Percentiles rank a stretch among this genome's conserved stretches.
These are phyloP conservation scores for Ceratobasidium sp. DNA, from an alignment of 1,284 basidiomycete genomes.

Conservation along the genomic window DNA sequence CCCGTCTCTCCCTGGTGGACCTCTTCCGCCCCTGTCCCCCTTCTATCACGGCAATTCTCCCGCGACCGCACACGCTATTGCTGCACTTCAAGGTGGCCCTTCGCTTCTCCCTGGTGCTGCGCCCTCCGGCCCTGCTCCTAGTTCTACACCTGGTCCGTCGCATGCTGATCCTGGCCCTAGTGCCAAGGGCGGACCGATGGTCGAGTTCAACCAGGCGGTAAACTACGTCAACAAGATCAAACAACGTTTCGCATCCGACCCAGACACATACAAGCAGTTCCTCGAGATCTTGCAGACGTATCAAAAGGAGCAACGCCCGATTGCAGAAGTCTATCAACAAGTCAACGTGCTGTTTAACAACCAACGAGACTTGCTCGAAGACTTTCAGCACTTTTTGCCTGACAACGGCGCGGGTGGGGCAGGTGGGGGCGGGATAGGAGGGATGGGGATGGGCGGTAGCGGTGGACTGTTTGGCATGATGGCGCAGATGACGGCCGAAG, in stretches of 20 bases:
- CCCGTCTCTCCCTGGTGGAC: conserved; percentile 32
- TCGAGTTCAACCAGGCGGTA: conserved; percentile 97
- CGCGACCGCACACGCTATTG: conserved; percentile 46
- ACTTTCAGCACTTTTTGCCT: conserved; percentile 97
- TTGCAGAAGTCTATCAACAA: conserved; percentile 93
- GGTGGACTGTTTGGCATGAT: conserved; percentile 59
- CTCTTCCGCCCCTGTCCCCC: conserved; percentile 32
- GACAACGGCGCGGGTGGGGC: conserved; percentile 63
- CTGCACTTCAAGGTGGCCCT: conserved; percentile 49
- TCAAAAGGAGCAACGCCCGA: conserved; percentile 92
- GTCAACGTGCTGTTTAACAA: conserved; percentile 94
- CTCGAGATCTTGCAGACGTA: conserved; percentile 98
- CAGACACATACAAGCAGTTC: conserved; percentile 98
- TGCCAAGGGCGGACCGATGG: conserved; percentile 50
- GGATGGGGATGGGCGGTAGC: conserved; percentile 44
- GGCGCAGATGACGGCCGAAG: conserved; percentile 54
- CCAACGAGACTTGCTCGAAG: conserved; percentile 90
- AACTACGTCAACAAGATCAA: conserved; percentile 99
- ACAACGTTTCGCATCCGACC: conserved; percentile 89
- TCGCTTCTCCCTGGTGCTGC: conserved; percentile 47
- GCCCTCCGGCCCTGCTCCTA: conserved; percentile 25
- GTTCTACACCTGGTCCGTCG: conserved; percentile 48
- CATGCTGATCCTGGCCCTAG: conserved; percentile 47
- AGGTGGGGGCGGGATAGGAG: conserved; percentile 48
- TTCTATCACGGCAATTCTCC: conserved; percentile 48